phyloP scores from a whole-genome alignment of 176 grass and related monocot genomes.

The Oryza brachyantha region DNA sequence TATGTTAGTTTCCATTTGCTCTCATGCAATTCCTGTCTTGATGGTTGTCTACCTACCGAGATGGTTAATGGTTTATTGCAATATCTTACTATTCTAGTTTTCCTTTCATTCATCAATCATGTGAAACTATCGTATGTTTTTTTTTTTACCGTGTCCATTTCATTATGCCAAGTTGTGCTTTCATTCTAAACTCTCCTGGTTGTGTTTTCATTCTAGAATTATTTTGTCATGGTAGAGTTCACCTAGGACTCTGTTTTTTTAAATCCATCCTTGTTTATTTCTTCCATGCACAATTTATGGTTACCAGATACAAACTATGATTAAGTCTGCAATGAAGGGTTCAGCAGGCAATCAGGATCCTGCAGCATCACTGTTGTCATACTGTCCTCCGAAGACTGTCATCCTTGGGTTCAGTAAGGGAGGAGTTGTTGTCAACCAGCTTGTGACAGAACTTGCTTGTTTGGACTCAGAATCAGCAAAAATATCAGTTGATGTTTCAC shows the following conservation, averaged over 20 bases:
- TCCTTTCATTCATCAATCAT: too few species aligned
- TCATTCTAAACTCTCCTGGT: not conserved
- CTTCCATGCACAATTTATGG: not conserved
- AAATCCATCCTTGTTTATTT: not conserved
- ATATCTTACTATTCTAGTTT: not conserved
- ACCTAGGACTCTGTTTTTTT: not conserved
- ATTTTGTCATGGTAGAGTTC: not conserved
- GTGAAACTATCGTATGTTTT: too few species aligned
- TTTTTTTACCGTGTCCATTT: too few species aligned
- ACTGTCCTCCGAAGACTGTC: conserved; percentile 46
- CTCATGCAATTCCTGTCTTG: not conserved
- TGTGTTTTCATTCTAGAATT: not conserved
- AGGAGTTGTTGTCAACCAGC: conserved; percentile 76
- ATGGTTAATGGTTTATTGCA: not conserved
- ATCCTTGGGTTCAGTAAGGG: conserved; percentile 94
- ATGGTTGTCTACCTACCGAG: not conserved
- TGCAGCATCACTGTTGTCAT: not conserved
- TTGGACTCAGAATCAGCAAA: conserved; percentile 24
- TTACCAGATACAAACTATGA: conserved; percentile 46
- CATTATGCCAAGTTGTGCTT: not conserved
- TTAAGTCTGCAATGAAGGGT: conserved; percentile 32
- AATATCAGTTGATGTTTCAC: not conserved
- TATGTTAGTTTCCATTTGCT: not conserved
- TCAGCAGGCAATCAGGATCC: conserved; percentile 12
- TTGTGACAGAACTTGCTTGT: conserved; percentile 68